phyloP scores from a whole-genome alignment of 768 basidiomycete genomes.

The Trametes cingulata region DNA sequence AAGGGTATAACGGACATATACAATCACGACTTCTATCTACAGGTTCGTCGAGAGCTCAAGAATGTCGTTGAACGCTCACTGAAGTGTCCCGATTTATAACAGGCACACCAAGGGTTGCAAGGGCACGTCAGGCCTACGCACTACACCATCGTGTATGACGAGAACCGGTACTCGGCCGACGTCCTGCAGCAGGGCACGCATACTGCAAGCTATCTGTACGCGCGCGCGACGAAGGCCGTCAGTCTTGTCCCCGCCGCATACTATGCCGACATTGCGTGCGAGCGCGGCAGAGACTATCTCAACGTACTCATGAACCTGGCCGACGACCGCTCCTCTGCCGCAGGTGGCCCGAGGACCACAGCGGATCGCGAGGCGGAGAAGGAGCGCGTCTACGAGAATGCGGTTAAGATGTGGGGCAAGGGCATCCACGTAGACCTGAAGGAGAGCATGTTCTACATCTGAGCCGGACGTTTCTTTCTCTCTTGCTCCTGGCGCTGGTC shows the following conservation, averaged over 20 bases:
- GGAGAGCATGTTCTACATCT: constrained; percentile 79
- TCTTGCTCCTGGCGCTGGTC: too few species aligned
- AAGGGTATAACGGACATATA: constrained; percentile 62
- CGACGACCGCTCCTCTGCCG: constrained; percentile 32
- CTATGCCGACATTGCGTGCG: constrained; percentile 82
- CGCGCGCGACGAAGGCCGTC: constrained; percentile 81
- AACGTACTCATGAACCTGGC: constrained; percentile 62
- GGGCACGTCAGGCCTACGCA: constrained; percentile 74
- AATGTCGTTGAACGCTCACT: background rate
- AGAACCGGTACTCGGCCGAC: constrained; percentile 67
- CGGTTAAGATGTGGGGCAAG: constrained; percentile 37
- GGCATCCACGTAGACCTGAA: constrained; percentile 54
- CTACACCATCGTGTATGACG: constrained; percentile 80
- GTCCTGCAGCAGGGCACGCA: constrained; percentile 75
- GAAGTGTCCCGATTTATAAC: constrained; percentile 23
- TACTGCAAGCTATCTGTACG: constrained; percentile 71
- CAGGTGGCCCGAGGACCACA: constrained; percentile 31
- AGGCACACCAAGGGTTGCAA: constrained; percentile 75
- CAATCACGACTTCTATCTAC: constrained; percentile 37
- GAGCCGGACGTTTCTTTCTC: too few species aligned
- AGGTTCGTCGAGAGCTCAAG: constrained; percentile 16
- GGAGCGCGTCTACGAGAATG: constrained; percentile 40
- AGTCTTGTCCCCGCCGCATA: constrained; percentile 80
- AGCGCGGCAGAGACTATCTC: constrained; percentile 74
- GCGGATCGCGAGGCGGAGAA: constrained; percentile 36